Percentiles rank a stretch among this genome's conserved stretches.
These are phyloP conservation scores for Fusarium gaditjirri DNA, from an alignment of 2,329 filamentous ascomycete species.

Conservation along the genomic window DNA sequence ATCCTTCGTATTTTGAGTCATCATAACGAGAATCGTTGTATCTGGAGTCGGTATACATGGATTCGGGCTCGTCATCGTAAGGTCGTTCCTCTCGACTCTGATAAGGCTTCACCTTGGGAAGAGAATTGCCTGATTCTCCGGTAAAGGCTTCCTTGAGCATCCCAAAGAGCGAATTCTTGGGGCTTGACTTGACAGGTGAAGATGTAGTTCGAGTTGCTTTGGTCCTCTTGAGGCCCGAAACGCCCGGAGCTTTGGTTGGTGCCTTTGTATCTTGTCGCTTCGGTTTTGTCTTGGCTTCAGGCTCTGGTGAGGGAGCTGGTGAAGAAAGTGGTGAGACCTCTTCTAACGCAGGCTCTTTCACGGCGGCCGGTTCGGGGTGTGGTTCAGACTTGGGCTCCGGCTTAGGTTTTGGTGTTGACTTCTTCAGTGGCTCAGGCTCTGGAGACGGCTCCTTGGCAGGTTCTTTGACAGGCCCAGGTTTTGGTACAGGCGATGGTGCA, in stretches of 20 bases:
- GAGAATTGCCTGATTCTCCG: constrained; percentile 65
- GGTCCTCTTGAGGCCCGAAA: constrained; percentile 62
- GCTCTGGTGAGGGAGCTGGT: constrained; percentile 20
- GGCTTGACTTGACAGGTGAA: constrained; percentile 59
- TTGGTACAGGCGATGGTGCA: constrained; percentile 3
- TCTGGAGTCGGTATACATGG: constrained; percentile 40
- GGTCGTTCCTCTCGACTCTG: constrained; percentile 58
- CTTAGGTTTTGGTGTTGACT: constrained; percentile 13
- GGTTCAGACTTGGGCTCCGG: constrained; percentile 7
- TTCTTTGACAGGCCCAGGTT: constrained; percentile 22
- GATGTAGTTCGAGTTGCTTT: constrained; percentile 63
- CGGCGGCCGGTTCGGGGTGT: constrained; percentile 3
- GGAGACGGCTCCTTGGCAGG: constrained; percentile 20
- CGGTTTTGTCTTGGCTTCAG: constrained; percentile 27
- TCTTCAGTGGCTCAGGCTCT: constrained; percentile 21
- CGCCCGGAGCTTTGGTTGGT: constrained; percentile 33
- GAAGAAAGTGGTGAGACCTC: constrained; percentile 23
- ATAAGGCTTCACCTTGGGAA: constrained; percentile 59
- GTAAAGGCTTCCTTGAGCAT: constrained; percentile 70
- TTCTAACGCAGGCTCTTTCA: constrained; percentile 10
- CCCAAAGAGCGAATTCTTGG: constrained; percentile 66
- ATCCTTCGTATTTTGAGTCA: constrained; percentile 32
- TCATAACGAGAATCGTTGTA: constrained; percentile 32
- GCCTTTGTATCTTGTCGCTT: constrained; percentile 36
- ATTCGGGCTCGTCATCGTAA: constrained; percentile 43